phyloP scores from a whole-genome alignment of 768 basidiomycete genomes.

The Coprinopsis cinerea region DNA sequence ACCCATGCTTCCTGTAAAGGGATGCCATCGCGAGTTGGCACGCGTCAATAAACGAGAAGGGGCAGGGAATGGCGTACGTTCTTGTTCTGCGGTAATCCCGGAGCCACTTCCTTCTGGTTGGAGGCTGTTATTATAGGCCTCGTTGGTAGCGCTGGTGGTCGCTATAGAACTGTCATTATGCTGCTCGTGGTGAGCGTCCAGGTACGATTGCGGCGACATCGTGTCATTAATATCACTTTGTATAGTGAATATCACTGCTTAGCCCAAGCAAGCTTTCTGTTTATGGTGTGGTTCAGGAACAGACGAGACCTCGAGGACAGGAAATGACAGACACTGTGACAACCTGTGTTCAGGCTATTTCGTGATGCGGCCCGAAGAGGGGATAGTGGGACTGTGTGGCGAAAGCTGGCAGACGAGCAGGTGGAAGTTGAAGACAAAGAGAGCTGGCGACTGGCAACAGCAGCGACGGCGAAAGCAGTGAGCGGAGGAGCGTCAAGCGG shows the following conservation, averaged over 20 bases:
- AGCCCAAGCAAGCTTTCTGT: neutral
- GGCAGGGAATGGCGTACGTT: neutral
- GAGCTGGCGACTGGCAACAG: neutral
- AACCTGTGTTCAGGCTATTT: neutral
- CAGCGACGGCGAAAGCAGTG: neutral
- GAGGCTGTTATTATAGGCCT: neutral
- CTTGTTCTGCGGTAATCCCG: neutral
- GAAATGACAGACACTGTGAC: neutral
- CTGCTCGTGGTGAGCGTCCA: neutral
- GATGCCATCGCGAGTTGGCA: neutral
- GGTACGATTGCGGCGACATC: neutral
- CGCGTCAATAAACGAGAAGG: neutral
- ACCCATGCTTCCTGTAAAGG: neutral
- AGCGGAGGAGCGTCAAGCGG: neutral
- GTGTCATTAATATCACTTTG: neutral
- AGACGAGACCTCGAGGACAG: neutral
- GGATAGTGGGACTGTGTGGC: no score
- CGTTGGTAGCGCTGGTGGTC: neutral
- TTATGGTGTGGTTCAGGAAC: neutral
- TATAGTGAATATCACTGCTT: neutral
- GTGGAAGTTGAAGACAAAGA: neutral
- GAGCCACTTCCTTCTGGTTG: neutral
- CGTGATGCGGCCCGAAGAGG: neutral
- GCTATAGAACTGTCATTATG: neutral
- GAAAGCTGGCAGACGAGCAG: neutral